phyloP scores from a whole-genome alignment of 345 rosid species.

The Eutrema yunnanense region DNA sequence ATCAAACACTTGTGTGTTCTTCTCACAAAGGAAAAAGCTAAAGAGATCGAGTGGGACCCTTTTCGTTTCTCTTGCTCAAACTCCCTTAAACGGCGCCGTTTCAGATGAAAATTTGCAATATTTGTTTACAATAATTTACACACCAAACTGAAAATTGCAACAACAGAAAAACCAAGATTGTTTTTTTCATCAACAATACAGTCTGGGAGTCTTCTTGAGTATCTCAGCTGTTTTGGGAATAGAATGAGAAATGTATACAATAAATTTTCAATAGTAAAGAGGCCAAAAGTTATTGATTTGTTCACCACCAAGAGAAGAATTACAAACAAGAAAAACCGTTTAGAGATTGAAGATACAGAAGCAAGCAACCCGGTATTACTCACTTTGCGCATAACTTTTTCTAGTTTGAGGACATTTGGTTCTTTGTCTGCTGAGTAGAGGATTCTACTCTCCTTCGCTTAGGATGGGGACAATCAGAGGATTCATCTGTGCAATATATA shows the following conservation, averaged over 20 bases:
- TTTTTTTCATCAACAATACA: constrained; percentile 34
- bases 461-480: constrained; percentile 94
- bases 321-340: constrained; percentile 31
- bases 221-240: constrained; percentile 10
- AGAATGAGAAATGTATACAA: constrained; percentile 19
- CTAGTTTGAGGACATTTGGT: constrained; percentile 22
- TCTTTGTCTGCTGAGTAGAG: constrained; percentile 14
- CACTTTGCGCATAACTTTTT: constrained; percentile 14
- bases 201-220: constrained; percentile 2
- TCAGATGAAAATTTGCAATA: neutral
- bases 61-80: neutral
- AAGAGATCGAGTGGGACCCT: constrained; percentile 21
- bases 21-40: neutral
- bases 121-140: neutral
- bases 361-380: constrained; percentile 7
- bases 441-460: constrained; percentile 64
- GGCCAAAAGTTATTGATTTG: constrained; percentile 7
- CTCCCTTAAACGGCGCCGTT: constrained; percentile 8
- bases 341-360: constrained; percentile 24
- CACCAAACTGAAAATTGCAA: neutral
- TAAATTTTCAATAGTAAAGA: constrained; percentile 8
- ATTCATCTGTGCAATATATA: constrained; percentile 94
- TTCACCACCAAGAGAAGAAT: constrained; percentile 19
- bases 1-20: neutral
- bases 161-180: neutral